Base-by-base conservation (phyloP, 441 rosid species). In the Cnidoscolus chayamansa region DNA sequence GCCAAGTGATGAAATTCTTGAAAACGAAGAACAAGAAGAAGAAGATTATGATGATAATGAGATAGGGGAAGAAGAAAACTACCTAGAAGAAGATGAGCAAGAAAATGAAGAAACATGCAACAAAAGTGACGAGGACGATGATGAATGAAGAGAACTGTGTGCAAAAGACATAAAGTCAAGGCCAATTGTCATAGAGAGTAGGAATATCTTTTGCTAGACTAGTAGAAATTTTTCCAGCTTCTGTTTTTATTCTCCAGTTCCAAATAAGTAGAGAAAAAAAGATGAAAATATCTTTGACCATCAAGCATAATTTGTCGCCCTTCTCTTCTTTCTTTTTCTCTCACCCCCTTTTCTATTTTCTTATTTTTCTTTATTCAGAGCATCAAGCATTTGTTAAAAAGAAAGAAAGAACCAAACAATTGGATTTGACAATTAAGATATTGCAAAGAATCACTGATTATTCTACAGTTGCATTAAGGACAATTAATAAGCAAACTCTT, bases 1-100 rank as follows among this genome's bases (percentile, higher is more conserved):
- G 31, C 86, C 91, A 0, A 76, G 78, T 10, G 90, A 87, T 0
- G 88, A 81, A 37, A 75, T 73, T 35, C 72, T 56, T 3, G 86
- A 79, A 4, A 81, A 78, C 10, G 85, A 78, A 0, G 89, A 74
- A 25, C 25, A 25, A 25, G 25, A 25, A 25, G 25, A 25, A 25
- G 25, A 25, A 25, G 25, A 25, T 25, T 25, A 25, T 7, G 40
- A 6, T 40, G 45, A 40, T 40, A 81, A 78, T 2, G 79, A 78
- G 4, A 75, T 76, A 4, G 82, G 65, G n/a, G 82, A 76, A 55
- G 86, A 80, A 48, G 76, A 74, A n/a, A 56, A 57, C n/a, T 59
- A 4, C 5, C 19, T 40, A 35, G 71, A 76, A 20, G 77, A 65
- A 0, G 77, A 76, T 0, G 80, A 79, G 20, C 78, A 81, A 8